Percentiles rank a stretch among this genome's conserved stretches.
phyloP scores from a whole-genome alignment of 2,329 filamentous ascomycete species.

The Aspergillus calidoustus region DNA sequence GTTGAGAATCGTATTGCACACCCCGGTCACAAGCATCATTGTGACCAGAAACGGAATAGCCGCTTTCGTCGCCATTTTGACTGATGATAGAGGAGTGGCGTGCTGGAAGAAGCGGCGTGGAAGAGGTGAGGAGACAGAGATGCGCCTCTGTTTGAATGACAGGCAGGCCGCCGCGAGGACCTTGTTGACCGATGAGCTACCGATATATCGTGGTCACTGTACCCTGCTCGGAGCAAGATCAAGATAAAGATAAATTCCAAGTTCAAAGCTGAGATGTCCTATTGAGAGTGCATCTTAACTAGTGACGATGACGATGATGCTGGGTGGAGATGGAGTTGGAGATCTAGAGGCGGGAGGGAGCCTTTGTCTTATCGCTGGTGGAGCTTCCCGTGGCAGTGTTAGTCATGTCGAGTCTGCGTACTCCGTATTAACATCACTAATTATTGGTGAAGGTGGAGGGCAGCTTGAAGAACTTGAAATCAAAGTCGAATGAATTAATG shows the following conservation, averaged over 20 bases:
- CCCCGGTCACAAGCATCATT: conserved; percentile 96
- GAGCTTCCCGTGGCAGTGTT: conserved; percentile 9
- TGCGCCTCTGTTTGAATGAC: not conserved
- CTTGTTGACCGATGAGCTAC: conserved; percentile 1
- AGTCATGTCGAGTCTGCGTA: not conserved
- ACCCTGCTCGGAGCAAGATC: not conserved
- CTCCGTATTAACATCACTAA: not conserved
- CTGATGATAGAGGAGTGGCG: not conserved
- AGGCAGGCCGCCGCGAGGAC: not conserved
- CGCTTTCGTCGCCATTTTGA: conserved; percentile 69
- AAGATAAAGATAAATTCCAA: not conserved
- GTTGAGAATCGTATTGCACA: conserved; percentile 95
- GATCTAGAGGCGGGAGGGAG: not conserved
- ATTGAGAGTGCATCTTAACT: conserved; percentile 1
- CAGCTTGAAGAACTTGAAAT: not conserved
- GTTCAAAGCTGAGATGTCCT: not conserved
- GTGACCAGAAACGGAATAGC: conserved; percentile 83
- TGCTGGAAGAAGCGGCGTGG: conserved; percentile 9
- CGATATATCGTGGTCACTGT: not conserved
- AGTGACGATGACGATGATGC: not conserved
- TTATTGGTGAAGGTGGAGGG: not conserved
- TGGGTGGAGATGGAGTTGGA: not conserved
- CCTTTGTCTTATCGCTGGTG: conserved; percentile 16
- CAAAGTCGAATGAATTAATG: not conserved
- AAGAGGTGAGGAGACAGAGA: not conserved